These are phyloP conservation scores for Botrytis tulipae DNA, from an alignment of 2,329 filamentous ascomycete species.

Conservation along the genomic window DNA sequence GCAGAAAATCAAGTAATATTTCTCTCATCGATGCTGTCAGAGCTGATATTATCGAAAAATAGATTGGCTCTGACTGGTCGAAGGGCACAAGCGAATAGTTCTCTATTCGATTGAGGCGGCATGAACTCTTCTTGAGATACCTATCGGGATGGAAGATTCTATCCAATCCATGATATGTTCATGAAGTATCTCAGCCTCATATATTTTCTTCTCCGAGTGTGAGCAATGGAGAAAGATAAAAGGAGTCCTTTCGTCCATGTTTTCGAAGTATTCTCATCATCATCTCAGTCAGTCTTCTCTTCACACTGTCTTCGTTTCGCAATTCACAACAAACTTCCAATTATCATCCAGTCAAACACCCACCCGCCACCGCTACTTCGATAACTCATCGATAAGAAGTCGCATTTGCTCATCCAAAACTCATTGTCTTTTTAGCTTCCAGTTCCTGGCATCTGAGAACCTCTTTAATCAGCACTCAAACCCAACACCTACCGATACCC, in stretches of 20 bases:
- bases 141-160: slow-evolving; percentile 12
- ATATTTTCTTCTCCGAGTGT: slow-evolving; percentile 13
- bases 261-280: slow-evolving; percentile 1
- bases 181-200: slow-evolving; percentile 17
- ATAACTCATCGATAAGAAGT: background rate
- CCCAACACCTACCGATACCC: background rate
- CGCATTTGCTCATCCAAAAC: background rate
- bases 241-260: slow-evolving; percentile 16
- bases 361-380: background rate
- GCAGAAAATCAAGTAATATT: slow-evolving; percentile 13
- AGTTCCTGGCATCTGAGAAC: background rate
- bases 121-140: slow-evolving; percentile 10
- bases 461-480: background rate
- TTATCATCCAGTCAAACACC: background rate
- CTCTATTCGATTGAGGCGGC: background rate
- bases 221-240: slow-evolving; percentile 19
- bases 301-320: background rate
- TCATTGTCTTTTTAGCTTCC: background rate
- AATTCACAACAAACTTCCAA: background rate
- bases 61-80: slow-evolving; percentile 19
- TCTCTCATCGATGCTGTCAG: slow-evolving; percentile 11
- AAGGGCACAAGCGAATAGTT: slow-evolving; percentile 13
- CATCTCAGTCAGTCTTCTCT: slow-evolving; percentile 13
- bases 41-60: slow-evolving; percentile 19
- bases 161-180: slow-evolving; percentile 4